A percentile compares a stretch with the other conserved stretches of the same genome.
phyloP scores from a whole-genome alignment of 2,329 filamentous ascomycete species.

The Lachnum nothofagi region DNA sequence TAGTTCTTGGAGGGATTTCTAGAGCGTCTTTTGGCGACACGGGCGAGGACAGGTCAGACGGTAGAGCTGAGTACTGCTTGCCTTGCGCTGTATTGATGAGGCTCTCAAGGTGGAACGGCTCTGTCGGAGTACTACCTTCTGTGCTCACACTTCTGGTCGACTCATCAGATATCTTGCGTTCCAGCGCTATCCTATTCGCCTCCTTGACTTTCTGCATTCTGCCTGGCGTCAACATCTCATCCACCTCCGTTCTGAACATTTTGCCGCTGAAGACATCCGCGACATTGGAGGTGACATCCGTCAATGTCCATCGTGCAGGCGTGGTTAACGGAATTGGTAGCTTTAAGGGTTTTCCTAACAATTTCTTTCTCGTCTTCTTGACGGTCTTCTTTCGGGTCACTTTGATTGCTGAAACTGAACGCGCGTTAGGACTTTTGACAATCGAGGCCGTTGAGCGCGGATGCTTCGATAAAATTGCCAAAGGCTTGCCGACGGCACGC shows the following conservation, averaged over 20 bases:
- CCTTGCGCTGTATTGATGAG: conserved; percentile 37
- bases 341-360: conserved; percentile 15
- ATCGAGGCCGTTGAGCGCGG: not conserved
- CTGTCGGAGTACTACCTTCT: conserved; percentile 38
- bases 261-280: conserved; percentile 52
- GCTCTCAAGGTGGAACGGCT: conserved; percentile 48
- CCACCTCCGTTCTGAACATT: conserved; percentile 52
- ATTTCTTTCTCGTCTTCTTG: conserved; percentile 34
- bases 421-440: conserved; percentile 19
- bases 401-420: conserved; percentile 33
- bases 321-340: conserved; percentile 23
- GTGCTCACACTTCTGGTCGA: conserved; percentile 27
- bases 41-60: conserved; percentile 3
- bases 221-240: conserved; percentile 54
- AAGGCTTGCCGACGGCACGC: conserved; percentile 17
- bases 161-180: conserved; percentile 18
- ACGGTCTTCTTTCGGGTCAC: conserved; percentile 39
- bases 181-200: conserved; percentile 18
- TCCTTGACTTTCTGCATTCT: conserved; percentile 40
- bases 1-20: not conserved
- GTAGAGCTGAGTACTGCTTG: not conserved
- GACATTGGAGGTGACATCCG: conserved; percentile 52
- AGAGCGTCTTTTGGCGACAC: not conserved
- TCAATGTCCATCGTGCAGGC: conserved; percentile 47
- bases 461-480: conserved; percentile 5